Evolutionary conservation across 352 stramenopile species (phyloP).

Genomic region (Pythium chondricola): DNA sequence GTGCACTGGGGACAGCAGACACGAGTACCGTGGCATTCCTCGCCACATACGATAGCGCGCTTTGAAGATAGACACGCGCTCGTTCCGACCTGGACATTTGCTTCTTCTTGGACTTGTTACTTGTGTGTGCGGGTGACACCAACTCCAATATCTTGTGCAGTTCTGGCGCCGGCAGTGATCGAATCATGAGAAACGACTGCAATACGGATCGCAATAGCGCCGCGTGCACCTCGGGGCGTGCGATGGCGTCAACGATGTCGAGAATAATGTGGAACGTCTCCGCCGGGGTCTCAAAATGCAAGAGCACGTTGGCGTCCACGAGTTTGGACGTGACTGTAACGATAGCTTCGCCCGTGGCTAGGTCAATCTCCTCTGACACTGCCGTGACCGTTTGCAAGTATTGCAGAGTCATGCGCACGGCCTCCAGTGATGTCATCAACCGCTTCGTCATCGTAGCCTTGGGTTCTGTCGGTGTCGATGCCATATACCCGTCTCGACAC

Average conservation of each 20-base stretch:
- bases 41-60: slow-evolving; percentile 19
- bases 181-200: slow-evolving; percentile 8
- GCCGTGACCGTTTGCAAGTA: too few species aligned
- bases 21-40: slow-evolving; percentile 1
- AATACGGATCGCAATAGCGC: background rate
- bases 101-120: slow-evolving; percentile 28
- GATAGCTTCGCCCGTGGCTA: too few species aligned
- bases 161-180: slow-evolving; percentile 4
- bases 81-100: slow-evolving; percentile 40
- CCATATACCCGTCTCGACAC: too few species aligned
- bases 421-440: too few species aligned
- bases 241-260: background rate
- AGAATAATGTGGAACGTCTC: too few species aligned
- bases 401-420: too few species aligned
- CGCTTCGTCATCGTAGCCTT: too few species aligned
- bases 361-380: too few species aligned
- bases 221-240: background rate
- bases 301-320: too few species aligned
- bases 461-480: too few species aligned
- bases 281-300: too few species aligned
- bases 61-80: slow-evolving; percentile 32
- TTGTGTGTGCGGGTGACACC: background rate
- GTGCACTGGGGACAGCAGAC: background rate
- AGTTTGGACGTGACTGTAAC: too few species aligned
- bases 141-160: slow-evolving; percentile 5